Evolutionary conservation across 352 stramenopile genomes (phyloP), one percentile per base, ranked within the genome.

Genomic region (Pythium aquatile): DNA sequence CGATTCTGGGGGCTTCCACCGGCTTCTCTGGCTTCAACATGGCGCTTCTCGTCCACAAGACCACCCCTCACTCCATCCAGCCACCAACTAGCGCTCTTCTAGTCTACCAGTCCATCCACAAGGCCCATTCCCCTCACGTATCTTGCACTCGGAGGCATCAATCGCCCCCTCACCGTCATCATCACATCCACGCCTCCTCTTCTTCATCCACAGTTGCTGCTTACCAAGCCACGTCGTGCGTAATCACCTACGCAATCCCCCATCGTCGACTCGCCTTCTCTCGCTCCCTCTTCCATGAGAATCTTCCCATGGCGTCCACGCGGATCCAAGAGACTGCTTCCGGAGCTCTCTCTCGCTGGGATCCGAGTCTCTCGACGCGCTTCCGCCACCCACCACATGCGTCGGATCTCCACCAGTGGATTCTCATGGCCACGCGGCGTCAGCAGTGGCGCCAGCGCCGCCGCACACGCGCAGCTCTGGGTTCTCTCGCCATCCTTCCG

Each of bases 401-500:
- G 6, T 24, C 20, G 16, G 17, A 28, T 51, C 17, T 51, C 44
- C 44, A 29, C 44, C 44, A 51, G 44, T 51, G 44, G 44, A 28
- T 51, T 28, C 2, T 29, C 7, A 30, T 3, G 16, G 17, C 5
- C 2, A 6, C n/a, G 5, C 17, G 5, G 44, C 44, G 44, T 51
- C 44, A 51, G n/a, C 5, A 11, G 44, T 29, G 44, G 44, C 8
- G 4, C 44, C 44, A 13, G 44, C 44, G 44, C 44, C 44, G 44
- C 44, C 44, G 2, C 17, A 51, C 44, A n/a, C 44, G 20, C 44
- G n/a, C 5, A 5, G 8, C 32, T 57, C 51, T 57, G 35, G 47
- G 47, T 54, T 54, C 54, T 39, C 35, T 16, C 32, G 44, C 35
- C 44, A 51, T 51, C n/a, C 52, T 44, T 42, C 42, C 29, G 56